phyloP scores from a whole-genome alignment of 179 eudicot species.

The Carnegiea gigantea region DNA sequence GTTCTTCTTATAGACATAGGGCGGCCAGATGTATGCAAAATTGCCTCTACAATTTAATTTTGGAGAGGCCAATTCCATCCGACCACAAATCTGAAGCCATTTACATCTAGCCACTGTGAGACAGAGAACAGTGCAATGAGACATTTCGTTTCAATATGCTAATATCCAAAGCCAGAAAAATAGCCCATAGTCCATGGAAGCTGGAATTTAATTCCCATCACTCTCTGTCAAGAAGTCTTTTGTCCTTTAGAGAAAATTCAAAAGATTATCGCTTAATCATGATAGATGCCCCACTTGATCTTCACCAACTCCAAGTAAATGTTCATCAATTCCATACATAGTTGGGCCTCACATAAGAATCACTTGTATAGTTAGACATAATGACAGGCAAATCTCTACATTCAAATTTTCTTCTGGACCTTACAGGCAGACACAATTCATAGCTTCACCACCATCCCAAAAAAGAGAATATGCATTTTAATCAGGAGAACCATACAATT shows the following conservation, averaged over 20 bases:
- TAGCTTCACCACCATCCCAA: not conserved
- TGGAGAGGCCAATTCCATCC: not conserved
- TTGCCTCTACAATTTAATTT: not conserved
- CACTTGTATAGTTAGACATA: not conserved
- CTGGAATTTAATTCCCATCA: not conserved
- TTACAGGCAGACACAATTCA: not conserved
- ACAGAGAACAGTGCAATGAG: not conserved
- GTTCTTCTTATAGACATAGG: not conserved
- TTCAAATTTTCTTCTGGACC: not conserved
- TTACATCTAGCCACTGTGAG: not conserved
- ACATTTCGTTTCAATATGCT: not conserved
- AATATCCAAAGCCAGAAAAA: not conserved
- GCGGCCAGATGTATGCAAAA: not conserved
- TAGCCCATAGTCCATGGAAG: not conserved
- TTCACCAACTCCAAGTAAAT: not conserved
- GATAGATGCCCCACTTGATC: no score
- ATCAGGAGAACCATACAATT: not conserved
- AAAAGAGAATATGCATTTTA: not conserved
- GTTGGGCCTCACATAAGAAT: not conserved
- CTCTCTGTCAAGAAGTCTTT: no score
- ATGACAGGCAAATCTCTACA: not conserved
- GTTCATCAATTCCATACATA: not conserved
- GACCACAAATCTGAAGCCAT: not conserved
- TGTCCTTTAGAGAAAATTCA: no score
- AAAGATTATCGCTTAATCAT: no score